Evolutionary conservation across 805 yeast species (phyloP), one percentile per base, ranked within the genome.

Genomic region (Candida orba): DNA sequence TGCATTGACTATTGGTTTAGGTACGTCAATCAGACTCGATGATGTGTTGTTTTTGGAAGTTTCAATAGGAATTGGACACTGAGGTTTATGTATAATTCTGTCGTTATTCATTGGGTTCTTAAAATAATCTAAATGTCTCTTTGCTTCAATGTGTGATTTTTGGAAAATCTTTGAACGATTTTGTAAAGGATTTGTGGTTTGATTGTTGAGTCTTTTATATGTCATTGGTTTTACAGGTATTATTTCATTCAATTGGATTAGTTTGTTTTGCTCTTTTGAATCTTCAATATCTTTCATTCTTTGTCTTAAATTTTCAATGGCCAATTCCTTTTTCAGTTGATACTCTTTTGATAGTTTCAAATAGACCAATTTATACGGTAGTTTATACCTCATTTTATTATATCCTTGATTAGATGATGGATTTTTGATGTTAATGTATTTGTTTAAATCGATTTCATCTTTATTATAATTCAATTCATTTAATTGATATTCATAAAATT

Each of bases 311-410:
- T 62, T 60, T 41, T 58, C 64, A 4, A 67, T 59, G 17, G 66
- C 67, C 37, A 57, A 47, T 33, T 61, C 62, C 36, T 64, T 64
- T 43, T 65, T 69, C 40, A 51, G 50, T 2, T 51, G 39, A 8
- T 54, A 56, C 27, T 68, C 72, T 29, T 61, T 51, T 24, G 57
- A 55, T 40, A 64, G 63, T 43, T 58, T 57, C 36, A 60, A 47
- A 42, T 60, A 65, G 6, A 68, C 48, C 50, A 66, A 52, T 41
- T 67, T 57, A 17, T 60, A 63, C 0, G 72, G 71, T 8, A 66
- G 43, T 43, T 50, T 58, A 45, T 52, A 66, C 44, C 57, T 63
- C 41, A 52, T 61, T 2, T 44, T 42, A 8, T 39, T 24, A 0
- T 40, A 40, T 1, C 41, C 39, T 5, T 42, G 32, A 4, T 36